phyloP scores from a whole-genome alignment of 306 rosid species.

The Alnus glutinosa region DNA sequence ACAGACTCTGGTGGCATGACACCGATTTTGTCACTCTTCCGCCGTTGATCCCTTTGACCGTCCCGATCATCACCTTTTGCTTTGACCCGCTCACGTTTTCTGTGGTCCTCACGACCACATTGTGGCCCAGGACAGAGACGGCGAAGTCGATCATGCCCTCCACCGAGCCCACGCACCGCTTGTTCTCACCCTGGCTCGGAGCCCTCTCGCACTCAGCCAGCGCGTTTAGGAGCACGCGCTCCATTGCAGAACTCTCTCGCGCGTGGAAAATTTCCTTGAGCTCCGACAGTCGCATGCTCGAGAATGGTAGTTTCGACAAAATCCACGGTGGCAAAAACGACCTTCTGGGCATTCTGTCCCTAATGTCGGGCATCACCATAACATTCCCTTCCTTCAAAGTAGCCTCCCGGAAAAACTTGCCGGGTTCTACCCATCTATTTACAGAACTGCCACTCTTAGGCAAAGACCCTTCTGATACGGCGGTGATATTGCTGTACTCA shows the following conservation, averaged over 20 bases:
- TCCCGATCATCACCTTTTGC: conserved; percentile 55
- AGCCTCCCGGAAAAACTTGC: conserved; percentile 74
- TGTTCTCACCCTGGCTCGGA: conserved; percentile 66
- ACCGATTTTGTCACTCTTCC: conserved; percentile 71
- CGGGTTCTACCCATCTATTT: conserved; percentile 56
- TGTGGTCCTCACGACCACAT: conserved; percentile 41
- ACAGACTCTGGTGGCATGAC: conserved; percentile 86
- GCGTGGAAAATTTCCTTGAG: conserved; percentile 48
- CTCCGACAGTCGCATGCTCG: conserved; percentile 25
- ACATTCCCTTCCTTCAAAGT: conserved; percentile 62
- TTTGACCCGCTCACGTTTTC: conserved; percentile 59
- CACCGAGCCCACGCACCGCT: conserved; percentile 68
- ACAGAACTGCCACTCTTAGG: conserved; percentile 38
- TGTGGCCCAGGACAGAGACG: conserved; percentile 45
- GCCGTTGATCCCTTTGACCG: conserved; percentile 50
- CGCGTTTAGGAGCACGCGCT: conserved; percentile 45
- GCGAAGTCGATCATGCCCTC: conserved; percentile 85
- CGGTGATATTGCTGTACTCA: conserved; percentile 47
- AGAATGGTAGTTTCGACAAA: conserved; percentile 62
- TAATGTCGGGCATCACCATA: conserved; percentile 69
- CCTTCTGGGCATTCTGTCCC: conserved; percentile 69
- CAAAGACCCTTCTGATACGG: neutral
- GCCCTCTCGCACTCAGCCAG: conserved; percentile 64
- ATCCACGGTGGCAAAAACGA: conserved; percentile 65
- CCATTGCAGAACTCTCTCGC: conserved; percentile 40